phyloP scores from a whole-genome alignment of 108 stramenopile species.

The Cyclostephanos tholiformis region DNA sequence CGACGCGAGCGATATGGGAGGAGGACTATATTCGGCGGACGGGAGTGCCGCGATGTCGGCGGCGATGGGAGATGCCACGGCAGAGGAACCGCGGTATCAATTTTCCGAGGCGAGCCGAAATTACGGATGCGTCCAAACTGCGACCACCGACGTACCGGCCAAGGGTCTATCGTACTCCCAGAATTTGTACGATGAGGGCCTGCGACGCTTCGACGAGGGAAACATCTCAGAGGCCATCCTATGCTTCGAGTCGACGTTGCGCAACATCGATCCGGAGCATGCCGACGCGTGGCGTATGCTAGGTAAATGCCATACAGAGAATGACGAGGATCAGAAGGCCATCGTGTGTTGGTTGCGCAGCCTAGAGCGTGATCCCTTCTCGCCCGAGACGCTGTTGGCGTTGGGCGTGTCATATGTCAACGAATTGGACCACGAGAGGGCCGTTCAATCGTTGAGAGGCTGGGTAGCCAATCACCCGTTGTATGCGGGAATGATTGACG shows the following conservation, averaged over 20 bases:
- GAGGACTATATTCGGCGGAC: slow-evolving; percentile 17
- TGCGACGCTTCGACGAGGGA: slow-evolving; percentile 76
- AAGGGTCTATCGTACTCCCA: slow-evolving; percentile 13
- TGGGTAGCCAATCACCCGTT: slow-evolving; percentile 96
- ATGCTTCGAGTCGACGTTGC: slow-evolving; percentile 89
- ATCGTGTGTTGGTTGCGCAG: slow-evolving; percentile 91
- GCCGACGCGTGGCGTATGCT: slow-evolving; percentile 92
- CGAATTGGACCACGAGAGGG: slow-evolving; percentile 86
- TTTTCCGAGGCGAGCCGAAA: slow-evolving; percentile 44
- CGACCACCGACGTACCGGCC: slow-evolving; percentile 21
- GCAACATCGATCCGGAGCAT: slow-evolving; percentile 67
- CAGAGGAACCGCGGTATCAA: slow-evolving; percentile 35
- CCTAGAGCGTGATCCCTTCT: slow-evolving; percentile 90
- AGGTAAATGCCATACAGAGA: slow-evolving; percentile 91
- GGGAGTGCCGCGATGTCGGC: background rate
- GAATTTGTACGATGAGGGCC: slow-evolving; percentile 78
- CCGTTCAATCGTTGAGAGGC: slow-evolving; percentile 79
- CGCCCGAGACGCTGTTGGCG: slow-evolving; percentile 81
- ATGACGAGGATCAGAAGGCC: slow-evolving; percentile 89
- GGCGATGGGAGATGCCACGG: background rate
- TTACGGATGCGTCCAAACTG: slow-evolving; percentile 30
- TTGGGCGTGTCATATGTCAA: slow-evolving; percentile 94
- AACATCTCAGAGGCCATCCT: slow-evolving; percentile 81
- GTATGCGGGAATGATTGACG: slow-evolving; percentile 83
- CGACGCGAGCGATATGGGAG: slow-evolving; percentile 30